A percentile compares a stretch with the other conserved stretches of the same genome.
These are phyloP conservation scores for Erysiphe neolycopersici DNA, from an alignment of 2,329 filamentous ascomycete genomes.

Conservation along the genomic window DNA sequence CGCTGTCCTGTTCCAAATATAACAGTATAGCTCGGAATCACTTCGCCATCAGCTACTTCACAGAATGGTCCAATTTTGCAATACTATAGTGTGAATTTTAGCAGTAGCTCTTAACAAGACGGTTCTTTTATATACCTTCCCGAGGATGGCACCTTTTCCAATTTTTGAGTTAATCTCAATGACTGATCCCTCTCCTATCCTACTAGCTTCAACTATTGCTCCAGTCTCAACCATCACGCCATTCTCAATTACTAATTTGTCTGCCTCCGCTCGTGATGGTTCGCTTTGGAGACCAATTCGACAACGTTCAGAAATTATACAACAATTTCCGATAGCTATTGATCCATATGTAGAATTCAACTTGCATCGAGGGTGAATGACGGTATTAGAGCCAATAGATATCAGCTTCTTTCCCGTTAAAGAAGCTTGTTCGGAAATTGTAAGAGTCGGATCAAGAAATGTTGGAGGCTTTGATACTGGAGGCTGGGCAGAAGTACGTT, in stretches of 20 bases:
- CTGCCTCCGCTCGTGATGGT: slow-evolving; percentile 4
- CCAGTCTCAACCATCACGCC: slow-evolving; percentile 35
- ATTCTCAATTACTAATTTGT: slow-evolving; percentile 25
- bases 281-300: slow-evolving; percentile 23
- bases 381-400: slow-evolving; percentile 46
- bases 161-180: slow-evolving; percentile 34
- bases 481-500: slow-evolving; percentile 21
- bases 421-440: slow-evolving; percentile 34
- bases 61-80: slow-evolving; percentile 44
- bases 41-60: slow-evolving; percentile 27
- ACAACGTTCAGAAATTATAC: slow-evolving; percentile 50
- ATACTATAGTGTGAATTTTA: slow-evolving; percentile 20
- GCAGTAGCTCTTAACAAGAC: background rate
- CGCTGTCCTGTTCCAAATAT: slow-evolving; percentile 37
- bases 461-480: slow-evolving; percentile 30
- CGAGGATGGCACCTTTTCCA: slow-evolving; percentile 31
- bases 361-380: slow-evolving; percentile 66
- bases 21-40: slow-evolving; percentile 39
- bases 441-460: slow-evolving; percentile 30
- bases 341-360: slow-evolving; percentile 56
- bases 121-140: slow-evolving; percentile 23
- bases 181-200: slow-evolving; percentile 25
- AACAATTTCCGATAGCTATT: slow-evolving; percentile 55
- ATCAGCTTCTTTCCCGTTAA: slow-evolving; percentile 51
- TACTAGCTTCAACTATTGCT: slow-evolving; percentile 26